Base-by-base conservation (phyloP, 2,329 filamentous ascomycete genomes). In the Septoria linicola region DNA sequence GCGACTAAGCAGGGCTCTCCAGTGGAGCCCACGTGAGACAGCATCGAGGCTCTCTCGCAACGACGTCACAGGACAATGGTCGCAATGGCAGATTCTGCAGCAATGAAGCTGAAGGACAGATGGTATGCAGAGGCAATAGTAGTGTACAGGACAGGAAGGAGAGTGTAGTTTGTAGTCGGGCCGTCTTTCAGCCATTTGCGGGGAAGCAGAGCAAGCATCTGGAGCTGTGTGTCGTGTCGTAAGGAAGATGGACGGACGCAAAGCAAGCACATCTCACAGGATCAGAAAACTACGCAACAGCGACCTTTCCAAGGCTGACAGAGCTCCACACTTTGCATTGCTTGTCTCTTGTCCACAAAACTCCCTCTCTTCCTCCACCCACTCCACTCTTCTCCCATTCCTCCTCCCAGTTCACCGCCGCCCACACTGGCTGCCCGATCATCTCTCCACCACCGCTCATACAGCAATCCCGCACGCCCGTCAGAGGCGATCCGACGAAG, bases 401-500 rank as follows among this genome's bases (percentile, higher is more conserved):
- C 30, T 34, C 19, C 41, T 31, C 30, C 16, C 11, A 17, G 8
- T 35, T n/a, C 6, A 17, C 42, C n/a, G n/a, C 17, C 17, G 32
- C 37, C 44, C 52, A 51, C 52, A 14, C 52, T 55, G 52, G 49
- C 49, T 37, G 44, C 49, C 37, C 44, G 35, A 32, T 37, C 23
- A 21, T 37, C 31, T 20, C 35, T 34, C 41, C 53, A 55, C 43
- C 58, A 45, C 51, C 58, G 58, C 40, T 57, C 57, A 35, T 46
- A 53, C 53, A 57, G 55, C 48, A 51, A 52, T 42, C 54, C 62
- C 44, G 35, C 48, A 49, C 54, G 58, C 39, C 57, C 51, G 17
- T 37, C 47, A 40, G 57, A 53, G 41, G 49, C 36, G 39, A 44
- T 52, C 49, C 58, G 41, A 48, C 54, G 42, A 47, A 52, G 48